phyloP scores from a whole-genome alignment of 2,329 filamentous ascomycete genomes.

The Sporothrix luriei region DNA sequence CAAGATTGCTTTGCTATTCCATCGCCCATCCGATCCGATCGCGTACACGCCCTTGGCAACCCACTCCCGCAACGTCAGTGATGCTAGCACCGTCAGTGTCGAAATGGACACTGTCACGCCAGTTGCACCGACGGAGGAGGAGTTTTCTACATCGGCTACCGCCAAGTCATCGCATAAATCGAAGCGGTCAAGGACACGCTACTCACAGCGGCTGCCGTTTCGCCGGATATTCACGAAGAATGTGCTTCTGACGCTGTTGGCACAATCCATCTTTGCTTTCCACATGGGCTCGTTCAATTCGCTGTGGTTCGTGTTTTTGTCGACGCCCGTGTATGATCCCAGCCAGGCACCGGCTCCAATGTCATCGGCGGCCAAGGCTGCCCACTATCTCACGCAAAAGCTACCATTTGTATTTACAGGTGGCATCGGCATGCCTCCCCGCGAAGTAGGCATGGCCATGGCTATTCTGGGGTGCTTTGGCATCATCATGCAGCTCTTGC shows the following conservation, averaged over 20 bases:
- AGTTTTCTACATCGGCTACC: conserved; percentile 19
- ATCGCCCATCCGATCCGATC: conserved; percentile 37
- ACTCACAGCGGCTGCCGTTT: conserved; percentile 55
- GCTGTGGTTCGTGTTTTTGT: conserved; percentile 76
- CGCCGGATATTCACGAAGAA: conserved; percentile 59
- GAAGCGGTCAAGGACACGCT: conserved; percentile 41
- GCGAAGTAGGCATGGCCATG: conserved; percentile 74
- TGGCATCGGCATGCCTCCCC: conserved; percentile 72
- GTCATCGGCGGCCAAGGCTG: conserved; percentile 24
- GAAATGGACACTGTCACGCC: conserved; percentile 41
- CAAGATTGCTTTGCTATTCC: conserved; percentile 42
- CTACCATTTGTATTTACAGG: conserved; percentile 69
- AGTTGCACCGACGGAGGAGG: conserved; percentile 24
- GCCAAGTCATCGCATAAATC: neutral
- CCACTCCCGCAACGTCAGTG: conserved; percentile 31
- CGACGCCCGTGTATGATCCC: conserved; percentile 64
- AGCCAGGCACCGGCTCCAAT: conserved; percentile 39
- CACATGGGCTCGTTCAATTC: conserved; percentile 77
- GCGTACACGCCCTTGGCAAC: conserved; percentile 45
- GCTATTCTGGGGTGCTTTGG: conserved; percentile 75
- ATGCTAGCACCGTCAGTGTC: conserved; percentile 39
- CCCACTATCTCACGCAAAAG: conserved; percentile 42
- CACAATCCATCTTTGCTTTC: conserved; percentile 69
- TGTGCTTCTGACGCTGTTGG: conserved; percentile 58
- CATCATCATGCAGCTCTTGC: conserved; percentile 69